Conservation (phyloP, 176 grass and related monocot genomes). For the barley (Hordeum vulgare) region DNA sequence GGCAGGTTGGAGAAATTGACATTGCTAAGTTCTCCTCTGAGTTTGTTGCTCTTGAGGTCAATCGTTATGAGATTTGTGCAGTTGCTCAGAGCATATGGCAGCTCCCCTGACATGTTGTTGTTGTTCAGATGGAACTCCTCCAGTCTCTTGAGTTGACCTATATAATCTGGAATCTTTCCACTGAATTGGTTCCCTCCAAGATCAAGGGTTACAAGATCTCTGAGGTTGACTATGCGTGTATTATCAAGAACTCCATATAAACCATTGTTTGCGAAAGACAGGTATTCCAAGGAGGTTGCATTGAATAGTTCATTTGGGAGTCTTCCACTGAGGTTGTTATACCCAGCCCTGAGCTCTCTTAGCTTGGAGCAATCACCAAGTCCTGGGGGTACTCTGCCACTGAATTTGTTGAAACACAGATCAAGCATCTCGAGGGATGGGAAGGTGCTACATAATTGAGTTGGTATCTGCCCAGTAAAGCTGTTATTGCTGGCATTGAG, state of each 20-base stretch:
- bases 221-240: not conserved
- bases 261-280: slow-evolving; percentile 18
- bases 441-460: not conserved
- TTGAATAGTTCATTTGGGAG: slow-evolving; percentile 36
- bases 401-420: slow-evolving; percentile 20
- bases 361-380: slow-evolving; percentile 27
- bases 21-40: slow-evolving; percentile 1
- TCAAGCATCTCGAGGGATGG: not conserved
- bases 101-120: slow-evolving; percentile 22
- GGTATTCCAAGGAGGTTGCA: not conserved
- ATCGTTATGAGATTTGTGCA: slow-evolving; percentile 24
- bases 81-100: slow-evolving; percentile 16
- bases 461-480: slow-evolving; percentile 24
- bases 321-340: slow-evolving; percentile 21
- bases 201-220: not conserved
- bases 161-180: slow-evolving; percentile 15
- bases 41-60: not conserved
- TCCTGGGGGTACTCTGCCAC: not conserved
- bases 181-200: slow-evolving; percentile 13
- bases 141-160: slow-evolving; percentile 23
- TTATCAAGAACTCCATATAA: not conserved
- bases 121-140: not conserved
- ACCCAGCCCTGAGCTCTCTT: not conserved
- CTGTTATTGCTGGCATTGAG: slow-evolving; percentile 43
- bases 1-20: slow-evolving; percentile 26